These are phyloP conservation scores for Fusarium continuum DNA, from an alignment of 2,329 filamentous ascomycete genomes.

Conservation along the genomic window DNA sequence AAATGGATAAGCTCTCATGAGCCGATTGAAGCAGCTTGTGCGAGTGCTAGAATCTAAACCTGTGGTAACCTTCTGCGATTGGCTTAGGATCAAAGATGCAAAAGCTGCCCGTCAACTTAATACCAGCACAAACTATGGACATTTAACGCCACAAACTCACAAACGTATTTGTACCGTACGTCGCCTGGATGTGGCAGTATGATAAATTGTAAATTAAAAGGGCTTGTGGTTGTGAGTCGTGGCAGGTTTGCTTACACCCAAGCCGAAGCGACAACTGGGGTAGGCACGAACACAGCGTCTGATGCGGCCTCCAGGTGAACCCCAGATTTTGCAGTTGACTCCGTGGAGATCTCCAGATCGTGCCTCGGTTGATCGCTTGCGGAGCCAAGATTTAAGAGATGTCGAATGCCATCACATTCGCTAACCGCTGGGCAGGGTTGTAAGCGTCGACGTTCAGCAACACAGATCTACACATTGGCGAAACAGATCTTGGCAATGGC, in stretches of 20 bases:
- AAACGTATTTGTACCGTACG: not conserved
- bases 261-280: conserved; percentile 4
- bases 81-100: not conserved
- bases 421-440: not conserved
- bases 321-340: not conserved
- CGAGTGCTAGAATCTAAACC: not conserved
- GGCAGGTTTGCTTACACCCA: conserved; percentile 12
- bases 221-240: conserved; percentile 2
- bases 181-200: too few species aligned
- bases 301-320: not conserved
- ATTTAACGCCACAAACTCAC: too few species aligned
- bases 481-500: not conserved
- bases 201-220: conserved; percentile 1
- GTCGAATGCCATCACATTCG: not conserved
- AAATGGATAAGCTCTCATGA: conserved; percentile 26
- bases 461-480: not conserved
- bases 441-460: not conserved
- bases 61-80: not conserved
- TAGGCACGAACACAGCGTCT: not conserved
- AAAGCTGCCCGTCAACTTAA: not conserved
- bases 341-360: conserved; percentile 1
- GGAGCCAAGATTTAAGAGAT: not conserved
- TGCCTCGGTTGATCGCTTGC: not conserved
- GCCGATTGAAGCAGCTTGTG: not conserved
- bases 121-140: not conserved